Conservation (phyloP, 306 rosid species). For the Vicia sativa region DNA sequence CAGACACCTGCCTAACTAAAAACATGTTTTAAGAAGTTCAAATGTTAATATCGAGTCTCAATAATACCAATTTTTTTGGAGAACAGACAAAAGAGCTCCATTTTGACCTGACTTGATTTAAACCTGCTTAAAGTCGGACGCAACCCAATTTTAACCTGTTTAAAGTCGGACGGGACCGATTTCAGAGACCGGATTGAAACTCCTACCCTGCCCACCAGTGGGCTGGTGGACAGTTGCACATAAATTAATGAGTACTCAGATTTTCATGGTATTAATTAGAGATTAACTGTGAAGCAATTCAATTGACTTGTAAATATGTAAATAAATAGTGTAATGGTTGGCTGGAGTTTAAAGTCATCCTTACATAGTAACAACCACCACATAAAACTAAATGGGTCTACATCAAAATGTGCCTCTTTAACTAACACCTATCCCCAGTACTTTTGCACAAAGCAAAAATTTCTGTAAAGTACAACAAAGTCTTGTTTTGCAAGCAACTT, state of each 20-base stretch:
- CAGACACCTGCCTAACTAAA: background rate
- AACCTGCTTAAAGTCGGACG: too few relatives aligned
- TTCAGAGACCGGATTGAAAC: too few relatives aligned
- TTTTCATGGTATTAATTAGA: conserved; percentile 24
- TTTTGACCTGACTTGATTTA: too few relatives aligned
- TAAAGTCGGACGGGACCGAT: too few relatives aligned
- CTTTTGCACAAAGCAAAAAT: conserved; percentile 37
- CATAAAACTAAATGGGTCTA: conserved; percentile 33
- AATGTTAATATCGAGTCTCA: background rate
- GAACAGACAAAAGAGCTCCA: background rate
- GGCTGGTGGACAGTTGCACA: background rate
- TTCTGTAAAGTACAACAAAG: conserved; percentile 36
- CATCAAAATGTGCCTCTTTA: conserved; percentile 45
- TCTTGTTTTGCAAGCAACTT: conserved; percentile 43
- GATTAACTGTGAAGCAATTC: conserved; percentile 35
- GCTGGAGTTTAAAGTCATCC: conserved; percentile 30
- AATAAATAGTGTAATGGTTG: conserved; percentile 35
- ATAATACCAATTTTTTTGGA: background rate
- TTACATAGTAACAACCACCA: conserved; percentile 33
- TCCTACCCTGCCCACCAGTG: too few relatives aligned
- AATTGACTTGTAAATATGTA: conserved; percentile 32
- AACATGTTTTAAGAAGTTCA: background rate
- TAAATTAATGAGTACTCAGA: background rate
- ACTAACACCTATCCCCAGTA: conserved; percentile 40
- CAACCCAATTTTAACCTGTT: too few relatives aligned